Percentiles rank a stretch among this genome's conserved stretches.
phyloP scores from a whole-genome alignment of 352 stramenopile species.

The Phytophthora cajani region DNA sequence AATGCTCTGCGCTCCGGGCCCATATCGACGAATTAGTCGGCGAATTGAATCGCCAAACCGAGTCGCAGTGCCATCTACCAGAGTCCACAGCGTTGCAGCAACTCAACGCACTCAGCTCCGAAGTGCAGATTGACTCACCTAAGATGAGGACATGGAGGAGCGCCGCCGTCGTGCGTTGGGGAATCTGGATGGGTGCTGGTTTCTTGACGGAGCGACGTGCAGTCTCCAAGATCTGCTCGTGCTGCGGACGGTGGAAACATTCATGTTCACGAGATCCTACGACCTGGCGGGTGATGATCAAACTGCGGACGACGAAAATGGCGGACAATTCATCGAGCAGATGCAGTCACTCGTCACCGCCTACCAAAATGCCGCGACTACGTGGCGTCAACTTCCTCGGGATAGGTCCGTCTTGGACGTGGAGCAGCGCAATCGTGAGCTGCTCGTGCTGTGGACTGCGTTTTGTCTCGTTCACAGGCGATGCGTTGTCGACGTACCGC shows the following conservation, averaged over 20 bases:
- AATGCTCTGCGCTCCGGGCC: neutral
- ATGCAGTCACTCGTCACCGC: slow-evolving; percentile 20
- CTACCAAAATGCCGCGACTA: slow-evolving; percentile 15
- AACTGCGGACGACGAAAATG: neutral
- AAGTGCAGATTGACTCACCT: slow-evolving; percentile 11
- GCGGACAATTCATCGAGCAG: slow-evolving; percentile 7
- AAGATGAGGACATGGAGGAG: slow-evolving; percentile 18
- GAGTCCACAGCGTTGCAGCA: slow-evolving; percentile 4
- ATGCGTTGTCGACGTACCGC: slow-evolving; percentile 8
- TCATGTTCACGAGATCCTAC: slow-evolving; percentile 29
- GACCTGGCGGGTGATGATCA: slow-evolving; percentile 2
- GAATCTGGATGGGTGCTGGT: slow-evolving; percentile 29
- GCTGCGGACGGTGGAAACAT: slow-evolving; percentile 40
- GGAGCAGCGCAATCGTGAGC: slow-evolving; percentile 46
- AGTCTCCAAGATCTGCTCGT: slow-evolving; percentile 19
- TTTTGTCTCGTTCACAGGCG: slow-evolving; percentile 51
- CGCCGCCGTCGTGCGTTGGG: slow-evolving; percentile 22
- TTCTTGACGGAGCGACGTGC: slow-evolving; percentile 19
- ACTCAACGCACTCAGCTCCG: slow-evolving; percentile 14
- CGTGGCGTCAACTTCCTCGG: slow-evolving; percentile 26
- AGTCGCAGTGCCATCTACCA: slow-evolving; percentile 8
- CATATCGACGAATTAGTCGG: slow-evolving; percentile 28
- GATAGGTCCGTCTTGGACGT: slow-evolving; percentile 29
- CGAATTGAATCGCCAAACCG: slow-evolving; percentile 17
- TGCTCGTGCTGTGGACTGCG: slow-evolving; percentile 51